phyloP scores from a whole-genome alignment of 2,329 filamentous ascomycete species.

The Fusarium secorum region DNA sequence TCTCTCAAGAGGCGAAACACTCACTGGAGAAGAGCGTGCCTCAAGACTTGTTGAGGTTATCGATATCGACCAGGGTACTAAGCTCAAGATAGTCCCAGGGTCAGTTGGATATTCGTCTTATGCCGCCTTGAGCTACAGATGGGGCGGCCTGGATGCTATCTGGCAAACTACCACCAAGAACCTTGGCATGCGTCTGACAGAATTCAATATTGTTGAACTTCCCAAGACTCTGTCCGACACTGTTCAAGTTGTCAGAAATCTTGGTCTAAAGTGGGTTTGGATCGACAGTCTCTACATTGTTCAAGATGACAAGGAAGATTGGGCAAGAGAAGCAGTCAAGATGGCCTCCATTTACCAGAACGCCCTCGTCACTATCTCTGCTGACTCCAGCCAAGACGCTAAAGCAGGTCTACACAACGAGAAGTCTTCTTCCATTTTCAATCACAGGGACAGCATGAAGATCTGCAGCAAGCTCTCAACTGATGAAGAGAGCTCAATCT shows the following conservation, averaged over 20 bases:
- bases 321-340: slow-evolving; percentile 2
- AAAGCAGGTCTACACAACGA: not conserved
- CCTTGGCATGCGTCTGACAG: not conserved
- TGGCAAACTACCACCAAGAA: slow-evolving; percentile 1
- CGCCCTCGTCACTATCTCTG: not conserved
- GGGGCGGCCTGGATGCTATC: not conserved
- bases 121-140: not conserved
- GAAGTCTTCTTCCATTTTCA: not conserved
- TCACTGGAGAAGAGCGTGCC: not conserved
- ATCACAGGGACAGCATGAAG: not conserved
- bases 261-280: not conserved
- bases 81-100: not conserved
- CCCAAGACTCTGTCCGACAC: not conserved
- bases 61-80: accelerated
- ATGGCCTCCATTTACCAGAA: slow-evolving; percentile 8
- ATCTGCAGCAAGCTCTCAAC: not conserved
- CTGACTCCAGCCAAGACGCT: not conserved
- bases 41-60: not conserved
- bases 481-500: not conserved
- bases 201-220: not conserved
- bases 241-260: not conserved
- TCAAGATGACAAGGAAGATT: not conserved
- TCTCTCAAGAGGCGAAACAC: accelerated
- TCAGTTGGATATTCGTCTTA: not conserved
- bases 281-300: slow-evolving; percentile 5